These are phyloP conservation scores for Microstegium vimineum DNA, from an alignment of 176 grass and related monocot genomes.

Conservation along the genomic window DNA sequence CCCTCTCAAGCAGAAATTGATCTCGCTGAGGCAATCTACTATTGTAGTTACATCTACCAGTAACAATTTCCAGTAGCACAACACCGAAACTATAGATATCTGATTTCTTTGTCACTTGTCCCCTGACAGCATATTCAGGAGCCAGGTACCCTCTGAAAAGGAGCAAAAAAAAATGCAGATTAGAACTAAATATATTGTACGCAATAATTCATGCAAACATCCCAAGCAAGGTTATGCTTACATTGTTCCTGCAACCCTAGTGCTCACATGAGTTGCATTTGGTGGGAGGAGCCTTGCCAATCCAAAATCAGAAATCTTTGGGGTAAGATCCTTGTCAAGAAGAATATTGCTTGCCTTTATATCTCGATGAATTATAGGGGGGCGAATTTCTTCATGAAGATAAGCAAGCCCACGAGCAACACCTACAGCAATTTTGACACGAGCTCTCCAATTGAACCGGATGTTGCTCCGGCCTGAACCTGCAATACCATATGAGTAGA, in stretches of 20 bases:
- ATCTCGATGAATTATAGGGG: conserved; percentile 78
- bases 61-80: conserved; percentile 82
- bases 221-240: conserved; percentile 26
- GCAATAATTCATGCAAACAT: background rate
- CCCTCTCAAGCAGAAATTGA: conserved; percentile 79
- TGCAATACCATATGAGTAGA: conserved; percentile 27
- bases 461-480: conserved; percentile 51
- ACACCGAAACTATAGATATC: conserved; percentile 91
- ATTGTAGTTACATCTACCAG: conserved; percentile 75
- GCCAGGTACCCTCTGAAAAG: conserved; percentile 66
- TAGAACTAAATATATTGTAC: background rate
- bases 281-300: conserved; percentile 70
- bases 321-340: conserved; percentile 73
- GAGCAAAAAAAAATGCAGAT: background rate
- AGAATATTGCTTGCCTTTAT: conserved; percentile 96
- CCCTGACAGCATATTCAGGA: conserved; percentile 81
- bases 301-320: conserved; percentile 93
- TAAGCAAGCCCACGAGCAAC: conserved; percentile 69
- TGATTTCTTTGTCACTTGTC: conserved; percentile 80
- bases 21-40: conserved; percentile 68
- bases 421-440: conserved; percentile 70
- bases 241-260: conserved; percentile 80
- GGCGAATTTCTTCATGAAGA: conserved; percentile 69
- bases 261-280: conserved; percentile 85
- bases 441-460: conserved; percentile 64